phyloP scores from a whole-genome alignment of 495 filamentous ascomycete genomes.

The Aeminium ludgeri region DNA sequence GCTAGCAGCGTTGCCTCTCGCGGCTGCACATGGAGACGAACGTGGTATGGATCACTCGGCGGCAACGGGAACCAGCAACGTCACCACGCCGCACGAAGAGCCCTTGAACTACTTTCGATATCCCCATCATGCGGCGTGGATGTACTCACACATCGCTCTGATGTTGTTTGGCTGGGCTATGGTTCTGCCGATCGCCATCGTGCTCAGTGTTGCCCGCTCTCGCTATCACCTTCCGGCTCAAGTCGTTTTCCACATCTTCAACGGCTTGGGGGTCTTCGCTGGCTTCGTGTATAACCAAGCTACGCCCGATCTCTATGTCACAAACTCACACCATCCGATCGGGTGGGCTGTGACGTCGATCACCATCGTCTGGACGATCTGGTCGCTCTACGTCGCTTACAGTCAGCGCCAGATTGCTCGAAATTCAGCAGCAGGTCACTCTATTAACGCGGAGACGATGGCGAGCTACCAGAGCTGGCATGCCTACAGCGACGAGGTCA shows the following conservation, averaged over 20 bases:
- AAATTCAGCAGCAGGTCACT: slow-evolving; percentile 6
- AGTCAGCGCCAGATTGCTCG: slow-evolving; percentile 20
- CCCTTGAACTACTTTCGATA: slow-evolving; percentile 58
- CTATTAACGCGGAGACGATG: slow-evolving; percentile 44
- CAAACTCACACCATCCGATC: slow-evolving; percentile 75
- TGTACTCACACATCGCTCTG: slow-evolving; percentile 62
- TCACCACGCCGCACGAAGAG: too few species aligned
- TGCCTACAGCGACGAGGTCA: slow-evolving; percentile 26
- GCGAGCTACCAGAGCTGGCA: slow-evolving; percentile 41
- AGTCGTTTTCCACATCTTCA: slow-evolving; percentile 55
- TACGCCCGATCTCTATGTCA: slow-evolving; percentile 76
- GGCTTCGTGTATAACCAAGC: slow-evolving; percentile 62
- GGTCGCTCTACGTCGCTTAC: slow-evolving; percentile 33
- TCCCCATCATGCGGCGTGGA: slow-evolving; percentile 43
- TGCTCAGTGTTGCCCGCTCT: slow-evolving; percentile 72
- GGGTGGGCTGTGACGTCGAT: slow-evolving; percentile 76
- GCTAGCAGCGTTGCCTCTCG: too few species aligned
- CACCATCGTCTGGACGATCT: slow-evolving; percentile 46
- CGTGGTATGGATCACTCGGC: too few species aligned
- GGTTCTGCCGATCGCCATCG: slow-evolving; percentile 63
- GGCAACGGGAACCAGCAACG: too few species aligned
- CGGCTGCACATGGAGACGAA: too few species aligned
- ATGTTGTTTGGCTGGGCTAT: slow-evolving; percentile 76
- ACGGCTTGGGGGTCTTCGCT: slow-evolving; percentile 53
- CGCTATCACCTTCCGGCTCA: slow-evolving; percentile 56